A percentile compares a stretch with the other conserved stretches of the same genome.
These are phyloP conservation scores for Apophysomyces trapeziformis DNA, from an alignment of 371 early-diverging fungal species.

Conservation along the genomic window DNA sequence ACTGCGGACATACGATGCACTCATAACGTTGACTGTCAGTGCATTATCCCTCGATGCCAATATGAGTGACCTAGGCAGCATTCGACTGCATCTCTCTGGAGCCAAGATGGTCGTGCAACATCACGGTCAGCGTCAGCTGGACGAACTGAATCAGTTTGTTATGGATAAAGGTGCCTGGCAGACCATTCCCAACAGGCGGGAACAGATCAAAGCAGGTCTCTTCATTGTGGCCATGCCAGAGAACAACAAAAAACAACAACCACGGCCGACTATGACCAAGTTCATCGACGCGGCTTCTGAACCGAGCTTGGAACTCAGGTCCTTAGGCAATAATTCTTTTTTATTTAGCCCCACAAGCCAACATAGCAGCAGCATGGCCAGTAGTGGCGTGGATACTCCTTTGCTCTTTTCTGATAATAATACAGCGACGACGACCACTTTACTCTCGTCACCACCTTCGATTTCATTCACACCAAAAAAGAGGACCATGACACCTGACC, in stretches of 20 bases:
- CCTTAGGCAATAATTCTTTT: slow-evolving; percentile 7
- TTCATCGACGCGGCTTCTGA: not conserved
- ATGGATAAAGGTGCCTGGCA: slow-evolving; percentile 49
- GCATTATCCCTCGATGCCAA: slow-evolving; percentile 20
- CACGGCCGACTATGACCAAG: not conserved
- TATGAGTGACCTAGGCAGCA: slow-evolving; percentile 18
- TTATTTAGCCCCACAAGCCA: not conserved
- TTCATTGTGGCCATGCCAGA: slow-evolving; percentile 53
- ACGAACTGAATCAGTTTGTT: slow-evolving; percentile 45
- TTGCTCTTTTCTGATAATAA: slow-evolving; percentile 28
- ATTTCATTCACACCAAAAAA: slow-evolving; percentile 13
- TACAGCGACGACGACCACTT: slow-evolving; percentile 21
- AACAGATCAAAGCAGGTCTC: slow-evolving; percentile 43
- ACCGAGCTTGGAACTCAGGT: slow-evolving; percentile 17
- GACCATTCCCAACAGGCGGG: slow-evolving; percentile 20
- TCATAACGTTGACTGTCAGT: slow-evolving; percentile 26
- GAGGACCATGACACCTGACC: not conserved
- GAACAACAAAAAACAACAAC: slow-evolving; percentile 13
- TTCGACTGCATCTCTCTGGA: slow-evolving; percentile 30
- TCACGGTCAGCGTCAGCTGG: slow-evolving; percentile 36
- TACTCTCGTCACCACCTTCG: slow-evolving; percentile 21
- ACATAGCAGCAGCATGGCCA: slow-evolving; percentile 5
- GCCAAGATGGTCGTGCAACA: slow-evolving; percentile 46
- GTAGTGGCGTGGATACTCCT: slow-evolving; percentile 22
- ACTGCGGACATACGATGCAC: slow-evolving; percentile 39